phyloP scores from a whole-genome alignment of 2,329 filamentous ascomycete species.

The Penicillium sp. region DNA sequence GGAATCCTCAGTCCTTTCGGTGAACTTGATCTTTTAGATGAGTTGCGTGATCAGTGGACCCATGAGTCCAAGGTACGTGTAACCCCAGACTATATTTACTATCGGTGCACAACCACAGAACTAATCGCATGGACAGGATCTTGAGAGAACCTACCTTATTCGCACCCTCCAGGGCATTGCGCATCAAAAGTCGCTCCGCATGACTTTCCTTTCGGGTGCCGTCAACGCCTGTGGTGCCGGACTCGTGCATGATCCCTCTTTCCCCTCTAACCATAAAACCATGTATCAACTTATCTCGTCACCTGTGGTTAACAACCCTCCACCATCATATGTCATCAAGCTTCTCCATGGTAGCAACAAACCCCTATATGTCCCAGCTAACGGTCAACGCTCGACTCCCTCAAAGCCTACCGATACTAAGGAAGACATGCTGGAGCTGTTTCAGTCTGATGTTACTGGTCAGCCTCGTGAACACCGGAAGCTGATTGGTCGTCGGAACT shows the following conservation, averaged over 20 bases:
- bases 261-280: constrained; percentile 89
- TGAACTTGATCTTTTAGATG: constrained; percentile 87
- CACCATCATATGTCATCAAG: constrained; percentile 76
- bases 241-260: constrained; percentile 82
- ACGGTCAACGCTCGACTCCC: too few species aligned
- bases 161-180: constrained; percentile 90
- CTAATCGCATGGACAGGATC: too few species aligned
- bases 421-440: constrained; percentile 99
- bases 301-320: constrained; percentile 81
- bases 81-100: not conserved
- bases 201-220: constrained; percentile 88
- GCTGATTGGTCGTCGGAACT: constrained; percentile 87
- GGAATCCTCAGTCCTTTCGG: constrained; percentile 92
- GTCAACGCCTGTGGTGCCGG: constrained; percentile 89
- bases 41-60: constrained; percentile 93
- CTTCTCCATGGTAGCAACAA: constrained; percentile 82
- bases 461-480: constrained; percentile 72
- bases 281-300: constrained; percentile 98
- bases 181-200: constrained; percentile 87
- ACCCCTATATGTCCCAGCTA: constrained; percentile 78
- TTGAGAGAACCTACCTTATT: constrained; percentile 92
- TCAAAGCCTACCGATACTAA: constrained; percentile 76
- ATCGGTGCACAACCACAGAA: not conserved
- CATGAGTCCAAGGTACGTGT: constrained; percentile 72
- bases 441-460: constrained; percentile 87